Evolutionary conservation across 2,329 filamentous ascomycete species (phyloP).

Genomic region (Dendryphion nanum): DNA sequence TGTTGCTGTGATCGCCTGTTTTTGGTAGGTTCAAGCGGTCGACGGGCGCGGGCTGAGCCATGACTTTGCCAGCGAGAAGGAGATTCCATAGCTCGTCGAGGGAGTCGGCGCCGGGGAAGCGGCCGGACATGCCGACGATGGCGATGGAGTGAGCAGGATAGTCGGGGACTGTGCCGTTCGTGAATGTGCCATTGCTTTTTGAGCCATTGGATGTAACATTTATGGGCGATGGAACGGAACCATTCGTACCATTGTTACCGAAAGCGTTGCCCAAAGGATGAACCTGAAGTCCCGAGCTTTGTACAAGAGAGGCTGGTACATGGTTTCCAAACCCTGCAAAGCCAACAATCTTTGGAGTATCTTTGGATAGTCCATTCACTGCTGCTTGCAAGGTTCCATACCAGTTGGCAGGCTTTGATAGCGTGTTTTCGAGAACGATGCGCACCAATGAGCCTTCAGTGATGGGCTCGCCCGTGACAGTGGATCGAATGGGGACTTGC

Average conservation of each 20-base stretch:
- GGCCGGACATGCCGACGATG: slow-evolving; percentile 74
- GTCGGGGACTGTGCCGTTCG: background rate
- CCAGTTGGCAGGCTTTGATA: slow-evolving; percentile 1
- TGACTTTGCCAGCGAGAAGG: slow-evolving; percentile 33
- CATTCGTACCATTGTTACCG: too few species aligned
- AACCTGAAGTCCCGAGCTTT: background rate
- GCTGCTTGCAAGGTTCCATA: background rate
- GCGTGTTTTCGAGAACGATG: slow-evolving; percentile 1
- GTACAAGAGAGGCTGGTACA: background rate
- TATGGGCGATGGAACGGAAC: too few species aligned
- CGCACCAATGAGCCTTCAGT: background rate
- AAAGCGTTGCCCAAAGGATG: background rate
- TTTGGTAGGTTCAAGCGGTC: background rate
- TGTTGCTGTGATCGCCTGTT: background rate
- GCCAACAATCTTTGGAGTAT: background rate
- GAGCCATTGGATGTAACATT: background rate
- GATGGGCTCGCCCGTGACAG: background rate
- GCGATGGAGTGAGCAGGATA: slow-evolving; percentile 50
- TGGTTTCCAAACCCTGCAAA: background rate
- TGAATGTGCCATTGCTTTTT: too few species aligned
- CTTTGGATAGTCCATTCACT: background rate
- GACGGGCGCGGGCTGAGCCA: background rate
- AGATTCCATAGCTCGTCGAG: slow-evolving; percentile 70
- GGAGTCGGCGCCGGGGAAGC: slow-evolving; percentile 68
- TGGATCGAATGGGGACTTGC: background rate